These are phyloP conservation scores for Zymoseptoria ardabiliae DNA, from an alignment of 2,329 filamentous ascomycete species.

Conservation along the genomic window DNA sequence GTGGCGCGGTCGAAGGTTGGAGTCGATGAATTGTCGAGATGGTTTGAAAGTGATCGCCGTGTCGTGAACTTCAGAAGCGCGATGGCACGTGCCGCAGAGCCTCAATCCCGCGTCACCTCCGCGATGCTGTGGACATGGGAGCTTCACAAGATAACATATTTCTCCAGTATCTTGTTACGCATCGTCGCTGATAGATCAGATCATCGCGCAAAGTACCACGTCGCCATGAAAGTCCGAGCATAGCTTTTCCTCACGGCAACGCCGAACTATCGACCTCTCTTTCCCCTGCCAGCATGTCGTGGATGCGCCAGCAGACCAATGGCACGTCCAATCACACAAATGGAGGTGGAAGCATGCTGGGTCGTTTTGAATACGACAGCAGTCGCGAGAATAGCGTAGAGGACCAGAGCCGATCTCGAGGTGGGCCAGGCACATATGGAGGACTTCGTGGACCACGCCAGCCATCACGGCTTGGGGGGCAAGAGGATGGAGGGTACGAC, in stretches of 20 bases:
- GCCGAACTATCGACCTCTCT: neutral
- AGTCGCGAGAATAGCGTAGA: slow-evolving; percentile 31
- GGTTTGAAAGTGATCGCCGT: neutral
- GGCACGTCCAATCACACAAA: slow-evolving; percentile 30
- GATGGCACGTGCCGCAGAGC: neutral
- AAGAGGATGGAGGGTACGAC: slow-evolving; percentile 35
- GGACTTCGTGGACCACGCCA: slow-evolving; percentile 23
- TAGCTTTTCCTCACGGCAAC: neutral
- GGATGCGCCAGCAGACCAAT: slow-evolving; percentile 16
- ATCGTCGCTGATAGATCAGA: neutral
- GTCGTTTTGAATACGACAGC: slow-evolving; percentile 30
- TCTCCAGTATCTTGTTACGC: neutral
- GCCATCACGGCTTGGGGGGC: slow-evolving; percentile 35
- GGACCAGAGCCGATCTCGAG: slow-evolving; percentile 29
- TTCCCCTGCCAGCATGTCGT: slow-evolving; percentile 10
- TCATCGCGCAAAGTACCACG: neutral
- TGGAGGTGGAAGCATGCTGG: slow-evolving; percentile 29
- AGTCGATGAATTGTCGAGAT: neutral
- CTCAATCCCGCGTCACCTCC: neutral
- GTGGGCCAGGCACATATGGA: slow-evolving; percentile 23
- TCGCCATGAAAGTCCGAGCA: neutral
- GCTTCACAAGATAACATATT: neutral
- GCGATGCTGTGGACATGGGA: neutral
- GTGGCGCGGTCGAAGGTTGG: neutral
- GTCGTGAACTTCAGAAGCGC: neutral